Evolutionary conservation across 495 filamentous ascomycete genomes (phyloP), one percentile per base, ranked within the genome.

Genomic region (Tuber calosporum): DNA sequence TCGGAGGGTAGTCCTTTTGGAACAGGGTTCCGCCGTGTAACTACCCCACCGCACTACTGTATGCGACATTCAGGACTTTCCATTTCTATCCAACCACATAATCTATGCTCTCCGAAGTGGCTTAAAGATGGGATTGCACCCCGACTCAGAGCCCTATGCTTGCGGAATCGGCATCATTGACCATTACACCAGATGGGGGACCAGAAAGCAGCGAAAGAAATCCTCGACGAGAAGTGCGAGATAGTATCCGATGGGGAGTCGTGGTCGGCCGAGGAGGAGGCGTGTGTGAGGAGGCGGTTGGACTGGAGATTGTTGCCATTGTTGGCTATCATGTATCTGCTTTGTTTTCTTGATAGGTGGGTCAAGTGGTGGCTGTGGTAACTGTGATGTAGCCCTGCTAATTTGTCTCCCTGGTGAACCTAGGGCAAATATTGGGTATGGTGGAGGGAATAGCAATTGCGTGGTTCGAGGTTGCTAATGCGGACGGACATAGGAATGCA

Each of bases 261-360:
- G n/a, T 88, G 86, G 86, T 84, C 84, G 17, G 81, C 81, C 20
- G 84, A 82, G 68, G 87, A 88, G 71, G 87, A 88, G 82, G 82
- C 75, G 37, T 76, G 71, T 8, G 78, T 88, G 67, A 84, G 86
- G 66, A 84, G 82, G 73, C 86, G 85, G 79, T 79, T 88, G 70
- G 87, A 88, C 79, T 84, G 82, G 82, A 83, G 85, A 75, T 79
- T 85, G 37, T 82, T 88, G 68, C 87, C 87, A 8, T 79, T 86
- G 22, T 85, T 88, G 45, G 87, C 86, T 6, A 75, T 86, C 17
- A 78, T 88, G 30, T 88, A 88, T 74, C 83, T 88, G 74, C 77
- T 88, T 73, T 89, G 87, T 82, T 89, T 89, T 81, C 87, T 89
- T 67, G 88, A 89, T 79, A 81, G 84, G 84, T 86, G 71, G 66